Percentiles rank a stretch among this genome's conserved stretches.
These are phyloP conservation scores for Vitis rotundifolia DNA, from an alignment of 164 flowering plant species.

Conservation along the genomic window DNA sequence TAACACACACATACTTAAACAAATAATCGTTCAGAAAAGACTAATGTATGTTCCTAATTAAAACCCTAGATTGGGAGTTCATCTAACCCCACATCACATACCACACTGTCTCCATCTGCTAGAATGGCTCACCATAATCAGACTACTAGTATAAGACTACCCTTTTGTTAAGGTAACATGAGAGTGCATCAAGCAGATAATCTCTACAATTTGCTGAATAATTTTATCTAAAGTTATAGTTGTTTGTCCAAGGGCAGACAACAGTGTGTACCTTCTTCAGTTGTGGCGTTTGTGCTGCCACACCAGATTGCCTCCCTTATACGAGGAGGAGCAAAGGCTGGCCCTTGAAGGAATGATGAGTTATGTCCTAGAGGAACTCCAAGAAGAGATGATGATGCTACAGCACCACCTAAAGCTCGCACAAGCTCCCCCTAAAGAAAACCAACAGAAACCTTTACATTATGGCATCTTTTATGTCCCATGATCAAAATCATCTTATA, in stretches of 20 bases:
- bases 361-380: constrained; percentile 98
- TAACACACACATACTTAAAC: too few species aligned
- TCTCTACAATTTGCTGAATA: background rate
- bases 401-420: constrained; percentile 82
- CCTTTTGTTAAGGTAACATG: background rate
- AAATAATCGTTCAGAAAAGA: too few species aligned
- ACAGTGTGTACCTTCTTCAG: constrained; percentile 71
- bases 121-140: background rate
- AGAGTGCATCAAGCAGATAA: background rate
- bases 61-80: too few species aligned
- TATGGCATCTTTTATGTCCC: background rate
- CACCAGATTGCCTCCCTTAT: constrained; percentile 98
- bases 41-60: too few species aligned
- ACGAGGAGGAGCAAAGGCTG: constrained; percentile 98
- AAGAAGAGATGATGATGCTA: constrained; percentile 77
- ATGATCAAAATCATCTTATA: background rate
- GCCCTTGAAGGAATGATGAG: constrained; percentile 97
- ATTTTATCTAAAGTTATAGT: background rate
- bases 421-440: constrained; percentile 80
- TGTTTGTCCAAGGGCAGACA: background rate
- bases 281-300: constrained; percentile 91
- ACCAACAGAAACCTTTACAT: background rate
- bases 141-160: background rate
- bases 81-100: background rate
- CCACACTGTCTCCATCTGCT: background rate